Evolutionary conservation across 2,329 filamentous ascomycete species (phyloP).

Genomic region (Aspergillus niger): DNA sequence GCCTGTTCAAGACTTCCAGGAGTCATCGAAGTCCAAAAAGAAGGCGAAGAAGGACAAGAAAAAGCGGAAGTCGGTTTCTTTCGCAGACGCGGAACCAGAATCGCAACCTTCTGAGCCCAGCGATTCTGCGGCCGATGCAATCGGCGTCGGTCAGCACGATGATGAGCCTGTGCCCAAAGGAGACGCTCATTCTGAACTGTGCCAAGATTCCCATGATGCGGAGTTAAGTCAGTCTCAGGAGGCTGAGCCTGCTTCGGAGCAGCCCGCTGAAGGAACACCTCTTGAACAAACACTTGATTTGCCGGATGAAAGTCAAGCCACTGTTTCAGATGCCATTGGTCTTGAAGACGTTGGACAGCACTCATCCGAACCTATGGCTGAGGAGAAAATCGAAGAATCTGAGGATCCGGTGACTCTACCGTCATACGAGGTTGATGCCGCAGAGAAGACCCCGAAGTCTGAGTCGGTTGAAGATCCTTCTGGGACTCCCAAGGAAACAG

Average conservation of each 20-base stretch:
- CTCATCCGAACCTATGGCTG: background rate
- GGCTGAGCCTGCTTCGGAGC: background rate
- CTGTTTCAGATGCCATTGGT: background rate
- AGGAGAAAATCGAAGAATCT: background rate
- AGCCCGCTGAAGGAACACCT: background rate
- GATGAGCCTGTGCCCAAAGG: conserved; percentile 3
- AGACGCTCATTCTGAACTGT: background rate
- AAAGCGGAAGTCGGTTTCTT: conserved; percentile 28
- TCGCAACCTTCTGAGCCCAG: conserved; percentile 3
- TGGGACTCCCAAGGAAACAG: background rate
- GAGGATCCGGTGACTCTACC: background rate
- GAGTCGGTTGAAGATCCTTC: background rate
- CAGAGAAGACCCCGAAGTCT: background rate
- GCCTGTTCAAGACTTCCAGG: conserved; percentile 15
- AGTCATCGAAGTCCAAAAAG: conserved; percentile 30
- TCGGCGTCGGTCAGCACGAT: background rate
- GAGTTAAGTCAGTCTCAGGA: background rate
- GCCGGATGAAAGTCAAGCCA: background rate
- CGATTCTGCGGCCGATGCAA: background rate
- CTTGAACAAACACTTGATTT: background rate
- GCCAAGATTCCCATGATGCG: background rate
- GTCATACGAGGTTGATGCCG: background rate
- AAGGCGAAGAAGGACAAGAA: conserved; percentile 48
- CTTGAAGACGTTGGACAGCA: background rate
- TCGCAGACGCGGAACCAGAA: conserved; percentile 28